These are phyloP conservation scores for Ogataea nonfermentans DNA, from an alignment of 805 yeast species.

Conservation along the genomic window DNA sequence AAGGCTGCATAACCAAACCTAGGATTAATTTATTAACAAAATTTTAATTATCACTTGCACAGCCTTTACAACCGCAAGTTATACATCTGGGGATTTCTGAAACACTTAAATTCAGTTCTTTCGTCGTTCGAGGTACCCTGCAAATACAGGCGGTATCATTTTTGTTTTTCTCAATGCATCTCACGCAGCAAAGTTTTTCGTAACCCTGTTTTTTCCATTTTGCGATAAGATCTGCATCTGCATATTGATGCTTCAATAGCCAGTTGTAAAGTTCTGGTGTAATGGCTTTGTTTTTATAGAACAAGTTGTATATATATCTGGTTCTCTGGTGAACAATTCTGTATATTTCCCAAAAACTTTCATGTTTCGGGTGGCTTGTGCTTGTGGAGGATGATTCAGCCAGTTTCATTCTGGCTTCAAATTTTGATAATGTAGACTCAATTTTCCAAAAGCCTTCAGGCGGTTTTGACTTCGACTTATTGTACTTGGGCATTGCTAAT, in stretches of 20 bases:
- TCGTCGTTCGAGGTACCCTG: constrained; percentile 68
- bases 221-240: constrained; percentile 70
- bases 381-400: constrained; percentile 41
- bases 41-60: constrained; percentile 66
- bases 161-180: constrained; percentile 66
- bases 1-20: neutral
- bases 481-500: constrained; percentile 32
- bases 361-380: constrained; percentile 49
- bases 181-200: constrained; percentile 79
- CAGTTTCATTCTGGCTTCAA: constrained; percentile 56
- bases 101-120: constrained; percentile 27
- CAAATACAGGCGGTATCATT: constrained; percentile 75
- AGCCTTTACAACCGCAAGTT: constrained; percentile 84
- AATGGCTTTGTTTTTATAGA: constrained; percentile 68
- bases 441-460: constrained; percentile 76
- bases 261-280: constrained; percentile 69
- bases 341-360: constrained; percentile 66
- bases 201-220: constrained; percentile 66
- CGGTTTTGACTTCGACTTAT: constrained; percentile 39
- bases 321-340: constrained; percentile 73
- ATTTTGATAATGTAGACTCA: constrained; percentile 61
- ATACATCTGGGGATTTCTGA: constrained; percentile 47
- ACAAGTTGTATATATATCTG: constrained; percentile 70
- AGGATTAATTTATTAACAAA: neutral
- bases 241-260: constrained; percentile 63